Conservation (phyloP, 805 yeast species). For the Saccharomycopsis schoenii region DNA sequence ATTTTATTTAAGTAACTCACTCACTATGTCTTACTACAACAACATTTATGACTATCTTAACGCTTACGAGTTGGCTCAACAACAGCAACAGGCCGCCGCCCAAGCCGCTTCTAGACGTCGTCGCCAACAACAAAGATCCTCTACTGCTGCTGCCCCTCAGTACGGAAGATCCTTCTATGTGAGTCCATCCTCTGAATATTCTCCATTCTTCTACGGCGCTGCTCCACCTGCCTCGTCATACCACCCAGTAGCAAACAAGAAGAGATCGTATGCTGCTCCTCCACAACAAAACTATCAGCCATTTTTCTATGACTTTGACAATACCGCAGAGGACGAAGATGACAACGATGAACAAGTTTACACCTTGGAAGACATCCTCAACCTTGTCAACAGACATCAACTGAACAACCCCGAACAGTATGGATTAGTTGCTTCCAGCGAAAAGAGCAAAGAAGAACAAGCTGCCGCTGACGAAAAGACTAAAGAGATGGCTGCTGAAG, state of each 20-base stretch:
- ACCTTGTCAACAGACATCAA: slow-evolving; percentile 14
- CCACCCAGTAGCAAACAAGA: background rate
- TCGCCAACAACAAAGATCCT: background rate
- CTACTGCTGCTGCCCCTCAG: background rate
- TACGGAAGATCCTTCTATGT: background rate
- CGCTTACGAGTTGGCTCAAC: slow-evolving; percentile 2
- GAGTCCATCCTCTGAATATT: background rate
- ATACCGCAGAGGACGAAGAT: background rate
- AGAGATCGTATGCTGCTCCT: background rate
- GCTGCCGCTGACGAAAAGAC: slow-evolving; percentile 8
- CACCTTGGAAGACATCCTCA: slow-evolving; percentile 16
- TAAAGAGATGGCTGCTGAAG: slow-evolving; percentile 5
- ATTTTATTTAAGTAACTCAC: background rate
- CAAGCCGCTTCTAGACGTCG: background rate
- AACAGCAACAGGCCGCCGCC: slow-evolving; percentile 3
- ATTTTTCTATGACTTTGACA: background rate
- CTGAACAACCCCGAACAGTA: slow-evolving; percentile 6
- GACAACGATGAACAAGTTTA: slow-evolving; percentile 10
- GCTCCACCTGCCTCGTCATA: background rate
- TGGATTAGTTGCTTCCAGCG: background rate
- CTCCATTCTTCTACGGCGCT: background rate
- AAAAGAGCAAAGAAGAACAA: slow-evolving; percentile 5
- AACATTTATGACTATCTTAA: slow-evolving; percentile 6
- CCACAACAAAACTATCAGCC: background rate
- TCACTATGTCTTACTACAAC: slow-evolving; percentile 12